Evolutionary conservation across 73 alveolate genomes (phyloP).

Genomic region (Symbiodinium natans): DNA sequence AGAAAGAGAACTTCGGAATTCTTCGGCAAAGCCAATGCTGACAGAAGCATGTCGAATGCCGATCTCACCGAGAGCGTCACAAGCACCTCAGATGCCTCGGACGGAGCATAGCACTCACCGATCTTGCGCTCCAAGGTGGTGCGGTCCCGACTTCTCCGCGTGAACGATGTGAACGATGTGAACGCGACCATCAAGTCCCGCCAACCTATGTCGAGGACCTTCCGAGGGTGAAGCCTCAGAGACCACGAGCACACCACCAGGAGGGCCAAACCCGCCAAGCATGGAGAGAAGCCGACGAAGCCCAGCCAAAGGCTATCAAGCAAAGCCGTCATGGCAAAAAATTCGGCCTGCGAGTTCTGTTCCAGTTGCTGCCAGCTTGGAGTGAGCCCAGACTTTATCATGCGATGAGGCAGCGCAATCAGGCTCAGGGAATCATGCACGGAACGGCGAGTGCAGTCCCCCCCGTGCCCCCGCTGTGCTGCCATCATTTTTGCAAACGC

Average conservation of each 20-base stretch:
- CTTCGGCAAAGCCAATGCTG: conserved; percentile 46
- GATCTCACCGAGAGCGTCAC: conserved; percentile 49
- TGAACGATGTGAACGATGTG: too few relatives aligned
- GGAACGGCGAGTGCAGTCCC: too few relatives aligned
- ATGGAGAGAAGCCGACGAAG: neutral
- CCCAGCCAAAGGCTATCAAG: conserved; percentile 32
- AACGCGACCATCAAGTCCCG: conserved; percentile 37
- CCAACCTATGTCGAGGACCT: conserved; percentile 75
- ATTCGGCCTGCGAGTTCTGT: too few relatives aligned
- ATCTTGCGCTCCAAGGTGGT: conserved; percentile 38
- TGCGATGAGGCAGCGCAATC: too few relatives aligned
- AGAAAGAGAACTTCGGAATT: conserved; percentile 25
- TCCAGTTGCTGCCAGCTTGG: too few relatives aligned
- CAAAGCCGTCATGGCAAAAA: too few relatives aligned
- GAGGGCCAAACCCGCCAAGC: conserved; percentile 18
- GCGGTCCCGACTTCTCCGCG: conserved; percentile 33
- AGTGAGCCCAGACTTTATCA: too few relatives aligned
- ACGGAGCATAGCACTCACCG: neutral
- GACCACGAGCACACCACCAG: conserved; percentile 45
- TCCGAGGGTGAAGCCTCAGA: conserved; percentile 62
- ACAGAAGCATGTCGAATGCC: conserved; percentile 42
- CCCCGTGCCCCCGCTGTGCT: too few relatives aligned
- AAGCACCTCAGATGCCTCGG: conserved; percentile 27
- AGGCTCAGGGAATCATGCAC: neutral
- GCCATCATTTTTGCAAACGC: too few relatives aligned